Base-by-base conservation (phyloP, 2,329 filamentous ascomycete genomes). In the Aureobasidium sp. region DNA sequence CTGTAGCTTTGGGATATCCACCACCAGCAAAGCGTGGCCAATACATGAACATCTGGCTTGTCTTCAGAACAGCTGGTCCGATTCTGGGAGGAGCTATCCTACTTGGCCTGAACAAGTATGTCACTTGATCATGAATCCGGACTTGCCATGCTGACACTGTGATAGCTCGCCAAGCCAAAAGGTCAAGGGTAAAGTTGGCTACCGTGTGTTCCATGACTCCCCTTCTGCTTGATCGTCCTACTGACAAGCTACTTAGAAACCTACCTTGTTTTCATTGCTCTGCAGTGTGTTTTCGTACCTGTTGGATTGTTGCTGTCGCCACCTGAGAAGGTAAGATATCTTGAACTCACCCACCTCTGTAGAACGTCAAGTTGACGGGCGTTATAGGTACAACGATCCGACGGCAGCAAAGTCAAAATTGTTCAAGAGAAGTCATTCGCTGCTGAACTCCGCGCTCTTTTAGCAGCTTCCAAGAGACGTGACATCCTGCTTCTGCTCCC, bases 21-120 rank as follows among this genome's bases (percentile, higher is more conserved):
- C 75, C 77, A 55, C 68, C 70, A 1, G 58, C 64, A 2, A 77
- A 76, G 55, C 63, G 74, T 42, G 75, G 74, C 2, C 67, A 64
- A 34, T 77, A 75, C 53, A 69, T 75, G 63, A 72, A 72, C 34
- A 71, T 73, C 57, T 73, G 71, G 73, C 64, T 74, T 2, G 75
- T 72, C 70, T 78, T 77, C 57, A 69, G 77, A 6, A 77, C 71
- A 0, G 70, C 72, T 2, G 77, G 77, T 0, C 75, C 74, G 39
- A 64, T 78, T 1, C 54, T 77, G 0, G 74, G 75, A 10, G 73
- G 73, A 16, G 67, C 71, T 1, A 74, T 78, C 41, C 70, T 74
- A 0, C 64, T 78, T 16, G 72, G 62, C 1, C 62, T 77, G 17
- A 77, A 77, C 54, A 62, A 77, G 24, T 71, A 64, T 3, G 44